Conservation (phyloP, 2,329 filamentous ascomycete species). For the Setomelanomma holmii region DNA sequence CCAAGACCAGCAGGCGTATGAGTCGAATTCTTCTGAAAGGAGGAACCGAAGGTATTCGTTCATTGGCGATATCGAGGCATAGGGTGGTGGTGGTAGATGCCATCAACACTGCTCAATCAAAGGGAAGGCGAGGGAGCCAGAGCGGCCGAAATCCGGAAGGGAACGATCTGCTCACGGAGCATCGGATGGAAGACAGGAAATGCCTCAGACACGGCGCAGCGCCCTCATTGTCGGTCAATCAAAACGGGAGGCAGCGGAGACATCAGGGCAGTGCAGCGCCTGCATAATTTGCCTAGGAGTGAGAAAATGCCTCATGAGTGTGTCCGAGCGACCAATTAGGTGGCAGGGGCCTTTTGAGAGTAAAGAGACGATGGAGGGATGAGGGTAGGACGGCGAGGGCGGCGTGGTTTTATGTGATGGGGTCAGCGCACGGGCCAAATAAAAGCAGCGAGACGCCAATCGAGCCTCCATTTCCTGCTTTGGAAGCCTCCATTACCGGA, state of each 20-base stretch:
- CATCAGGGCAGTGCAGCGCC: conserved; percentile 4
- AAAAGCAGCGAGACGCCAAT: conserved; percentile 27
- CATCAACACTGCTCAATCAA: background rate
- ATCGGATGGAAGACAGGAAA: too few species aligned
- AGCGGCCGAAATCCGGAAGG: too few species aligned
- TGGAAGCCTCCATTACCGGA: too few species aligned
- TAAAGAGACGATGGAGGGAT: background rate
- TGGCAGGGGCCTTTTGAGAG: conserved; percentile 4
- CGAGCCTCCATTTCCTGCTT: too few species aligned
- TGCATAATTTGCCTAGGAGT: conserved; percentile 3
- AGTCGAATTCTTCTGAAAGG: background rate
- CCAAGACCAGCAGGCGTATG: background rate
- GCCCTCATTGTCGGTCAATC: too few species aligned
- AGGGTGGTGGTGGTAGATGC: too few species aligned
- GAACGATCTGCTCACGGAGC: too few species aligned
- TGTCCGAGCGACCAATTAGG: conserved; percentile 6
- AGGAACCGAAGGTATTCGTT: too few species aligned
- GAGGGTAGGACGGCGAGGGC: conserved; percentile 17
- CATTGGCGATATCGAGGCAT: too few species aligned
- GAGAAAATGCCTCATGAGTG: background rate
- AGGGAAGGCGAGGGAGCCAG: too few species aligned
- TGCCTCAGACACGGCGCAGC: too few species aligned
- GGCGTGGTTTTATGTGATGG: conserved; percentile 24
- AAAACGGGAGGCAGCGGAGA: background rate
- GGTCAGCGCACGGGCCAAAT: conserved; percentile 24